Percentiles rank a stretch among this genome's conserved stretches.
Conservation (phyloP, 768 basidiomycete genomes). For the Tricholoma sp. region DNA sequence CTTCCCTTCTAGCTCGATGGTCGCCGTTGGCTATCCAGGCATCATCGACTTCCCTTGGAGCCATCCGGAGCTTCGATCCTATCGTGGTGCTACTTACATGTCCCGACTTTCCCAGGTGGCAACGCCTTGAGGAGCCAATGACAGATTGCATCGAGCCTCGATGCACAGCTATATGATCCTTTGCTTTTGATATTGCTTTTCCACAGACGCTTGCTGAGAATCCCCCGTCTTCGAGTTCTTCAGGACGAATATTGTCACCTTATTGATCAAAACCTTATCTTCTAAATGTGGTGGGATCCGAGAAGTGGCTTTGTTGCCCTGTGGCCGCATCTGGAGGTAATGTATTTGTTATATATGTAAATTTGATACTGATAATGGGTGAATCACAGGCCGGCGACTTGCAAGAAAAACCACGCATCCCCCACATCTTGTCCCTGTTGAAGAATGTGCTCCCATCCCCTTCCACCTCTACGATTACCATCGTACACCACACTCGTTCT, state of each 20-base stretch:
- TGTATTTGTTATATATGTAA: conserved; percentile 14
- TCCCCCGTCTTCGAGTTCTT: conserved; percentile 67
- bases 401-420: conserved; percentile 71
- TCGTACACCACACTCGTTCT: conserved; percentile 78
- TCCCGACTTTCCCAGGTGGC: conserved; percentile 64
- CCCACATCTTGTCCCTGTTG: conserved; percentile 64
- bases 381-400: conserved; percentile 50
- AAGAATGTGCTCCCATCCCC: conserved; percentile 50
- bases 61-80: conserved; percentile 67
- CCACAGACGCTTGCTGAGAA: conserved; percentile 56
- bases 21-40: conserved; percentile 39
- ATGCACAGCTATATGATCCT: conserved; percentile 68
- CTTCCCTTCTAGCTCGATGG: conserved; percentile 63
- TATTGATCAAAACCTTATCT: conserved; percentile 70
- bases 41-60: conserved; percentile 53
- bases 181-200: conserved; percentile 67
- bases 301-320: conserved; percentile 51
- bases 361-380: not conserved
- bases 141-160: conserved; percentile 22
- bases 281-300: conserved; percentile 58
- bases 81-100: conserved; percentile 64
- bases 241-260: conserved; percentile 69
- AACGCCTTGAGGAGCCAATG: conserved; percentile 39
- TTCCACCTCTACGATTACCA: conserved; percentile 48
- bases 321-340: conserved; percentile 58